These are phyloP conservation scores for Malus hybrid DNA, from an alignment of 331 rosid genomes.

Conservation along the genomic window DNA sequence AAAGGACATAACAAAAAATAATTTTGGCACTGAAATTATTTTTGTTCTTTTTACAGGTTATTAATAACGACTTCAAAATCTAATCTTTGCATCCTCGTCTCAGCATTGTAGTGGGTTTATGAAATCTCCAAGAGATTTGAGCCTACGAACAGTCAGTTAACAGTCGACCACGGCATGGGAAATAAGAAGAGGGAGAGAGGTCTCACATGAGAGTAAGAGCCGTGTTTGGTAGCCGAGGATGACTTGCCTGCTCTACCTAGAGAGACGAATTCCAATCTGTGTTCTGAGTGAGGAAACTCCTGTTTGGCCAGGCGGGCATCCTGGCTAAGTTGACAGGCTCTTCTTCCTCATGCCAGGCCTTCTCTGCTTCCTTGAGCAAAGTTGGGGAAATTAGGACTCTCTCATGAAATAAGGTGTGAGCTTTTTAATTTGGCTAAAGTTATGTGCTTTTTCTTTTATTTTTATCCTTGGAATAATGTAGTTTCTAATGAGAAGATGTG, in stretches of 20 bases:
- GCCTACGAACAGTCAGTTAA: too few species aligned
- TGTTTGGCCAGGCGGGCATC: conserved; percentile 3
- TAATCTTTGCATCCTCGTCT: not conserved
- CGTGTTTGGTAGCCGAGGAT: conserved; percentile 22
- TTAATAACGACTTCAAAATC: not conserved
- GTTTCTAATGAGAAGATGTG: not conserved
- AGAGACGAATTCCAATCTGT: not conserved
- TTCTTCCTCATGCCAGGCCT: conserved; percentile 22
- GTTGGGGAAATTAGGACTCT: not conserved
- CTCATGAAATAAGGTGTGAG: not conserved
- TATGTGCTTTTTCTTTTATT: too few species aligned
- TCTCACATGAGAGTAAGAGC: conserved; percentile 11
- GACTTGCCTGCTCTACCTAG: conserved; percentile 21
- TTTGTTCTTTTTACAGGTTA: not conserved
- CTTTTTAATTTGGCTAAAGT: not conserved
- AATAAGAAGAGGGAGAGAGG: conserved; percentile 3
- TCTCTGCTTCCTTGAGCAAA: conserved; percentile 6
- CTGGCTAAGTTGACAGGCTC: conserved; percentile 20
- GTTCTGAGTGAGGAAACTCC: not conserved
- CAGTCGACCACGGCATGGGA: rapidly evolving
- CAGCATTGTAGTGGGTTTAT: not conserved
- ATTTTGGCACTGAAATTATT: not conserved
- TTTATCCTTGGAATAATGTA: not conserved
- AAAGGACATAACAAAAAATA: not conserved
- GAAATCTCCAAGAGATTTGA: not conserved